Base-by-base conservation (phyloP, 2,329 filamentous ascomycete species). In the Aspergillus caelatus region DNA sequence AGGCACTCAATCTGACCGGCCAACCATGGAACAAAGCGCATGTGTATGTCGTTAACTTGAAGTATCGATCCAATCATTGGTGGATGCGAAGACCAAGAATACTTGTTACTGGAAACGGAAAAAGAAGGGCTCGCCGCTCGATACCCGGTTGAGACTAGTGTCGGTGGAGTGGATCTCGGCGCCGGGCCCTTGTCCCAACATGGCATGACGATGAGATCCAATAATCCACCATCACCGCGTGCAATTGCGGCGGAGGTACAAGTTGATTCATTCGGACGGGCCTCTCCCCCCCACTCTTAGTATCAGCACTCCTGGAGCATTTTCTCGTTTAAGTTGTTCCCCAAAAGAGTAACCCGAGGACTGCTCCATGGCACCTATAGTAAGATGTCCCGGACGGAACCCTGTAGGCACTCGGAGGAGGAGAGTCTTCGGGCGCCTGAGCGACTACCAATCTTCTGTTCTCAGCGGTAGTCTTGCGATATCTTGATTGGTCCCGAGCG, bases 61-160 rank as follows among this genome's bases (percentile, higher is more conserved):
- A 26, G 21, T 8, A 2, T 48, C 9, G 4, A 30, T 21, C 28
- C 10, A 43, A 11, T 64, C 62, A 68, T 64, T 62, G 43, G 61
- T 16, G 4, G n/a, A 16, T 12, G 41, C n/a, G 6, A 21, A 26
- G 16, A 12, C 64, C 65, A 68, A 70, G 67, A 66, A 50, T 56
- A 46, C 60, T 53, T 58, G 36, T 63, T 68, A 52, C 68, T 66
- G 59, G 50, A 70, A 69, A 60, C 21, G 59, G 69, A 57, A 70
- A 71, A 71, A 71, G 69, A 55, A 71, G 62, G 60, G 57, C 57
- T 62, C 60, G 50, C 28, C 52, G 52, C 11, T 36, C 52, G 10
- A 32, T 36, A 30, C 52, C 30, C 14, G 9, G 32, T 23, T 23
- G 5, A 55, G 52, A 55, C 52, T 55, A 55, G 52, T 39, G 52